Evolutionary conservation across 805 yeast species (phyloP).

Genomic region (Metschnikowia sp.): DNA sequence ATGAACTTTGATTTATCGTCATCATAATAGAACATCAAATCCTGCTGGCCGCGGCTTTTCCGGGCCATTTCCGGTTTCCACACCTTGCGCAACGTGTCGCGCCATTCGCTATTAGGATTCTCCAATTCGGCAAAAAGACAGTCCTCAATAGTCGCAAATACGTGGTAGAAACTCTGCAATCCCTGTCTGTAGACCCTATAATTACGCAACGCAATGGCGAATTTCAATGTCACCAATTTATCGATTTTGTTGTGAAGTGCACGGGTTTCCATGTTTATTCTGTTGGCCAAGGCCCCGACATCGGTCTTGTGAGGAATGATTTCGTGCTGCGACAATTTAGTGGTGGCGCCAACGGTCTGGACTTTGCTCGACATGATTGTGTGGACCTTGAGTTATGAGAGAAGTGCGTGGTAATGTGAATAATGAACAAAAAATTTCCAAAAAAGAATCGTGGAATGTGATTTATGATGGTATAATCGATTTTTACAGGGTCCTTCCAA

Average conservation of each 20-base stretch:
- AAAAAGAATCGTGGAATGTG: too few relatives aligned
- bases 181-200: constrained; percentile 79
- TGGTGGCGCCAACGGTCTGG: constrained; percentile 19
- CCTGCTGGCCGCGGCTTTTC: constrained; percentile 52
- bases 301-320: constrained; percentile 77
- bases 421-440: too few relatives aligned
- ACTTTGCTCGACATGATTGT: neutral
- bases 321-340: constrained; percentile 41
- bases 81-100: constrained; percentile 51
- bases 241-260: constrained; percentile 65
- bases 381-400: too few relatives aligned
- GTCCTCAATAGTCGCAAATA: constrained; percentile 62
- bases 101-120: constrained; percentile 27
- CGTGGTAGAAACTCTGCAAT: constrained; percentile 66
- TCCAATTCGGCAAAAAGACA: constrained; percentile 45
- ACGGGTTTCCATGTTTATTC: constrained; percentile 71
- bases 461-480: too few relatives aligned
- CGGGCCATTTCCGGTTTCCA: constrained; percentile 74
- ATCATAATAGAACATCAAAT: constrained; percentile 64
- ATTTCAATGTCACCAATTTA: constrained; percentile 62
- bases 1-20: constrained; percentile 53
- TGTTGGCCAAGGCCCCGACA: constrained; percentile 76
- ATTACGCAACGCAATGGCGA: constrained; percentile 74
- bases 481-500: too few relatives aligned
- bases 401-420: too few relatives aligned